A percentile compares a stretch with the other conserved stretches of the same genome.
phyloP scores from a whole-genome alignment of 495 filamentous ascomycete genomes.

The Trichodelitschia bisporula region DNA sequence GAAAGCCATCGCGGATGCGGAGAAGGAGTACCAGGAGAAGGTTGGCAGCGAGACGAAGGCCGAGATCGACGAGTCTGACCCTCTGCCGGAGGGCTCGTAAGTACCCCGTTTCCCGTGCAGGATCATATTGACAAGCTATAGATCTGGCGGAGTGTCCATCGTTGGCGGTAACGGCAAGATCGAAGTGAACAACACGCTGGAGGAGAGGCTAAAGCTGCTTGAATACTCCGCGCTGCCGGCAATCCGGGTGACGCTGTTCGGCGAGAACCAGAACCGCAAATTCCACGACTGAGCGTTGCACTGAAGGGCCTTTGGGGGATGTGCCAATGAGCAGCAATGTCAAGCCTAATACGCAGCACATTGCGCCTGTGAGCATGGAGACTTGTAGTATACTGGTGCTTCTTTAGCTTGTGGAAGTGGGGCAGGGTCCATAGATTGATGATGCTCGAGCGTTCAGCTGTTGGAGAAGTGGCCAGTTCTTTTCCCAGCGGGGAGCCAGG shows the following conservation, averaged over 20 bases:
- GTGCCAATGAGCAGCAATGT: too few species aligned
- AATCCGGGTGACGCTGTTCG: slow-evolving; percentile 67
- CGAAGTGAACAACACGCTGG: slow-evolving; percentile 94
- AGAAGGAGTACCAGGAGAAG: slow-evolving; percentile 57
- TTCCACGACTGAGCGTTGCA: slow-evolving; percentile 88
- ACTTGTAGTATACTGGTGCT: too few species aligned
- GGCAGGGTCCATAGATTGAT: too few species aligned
- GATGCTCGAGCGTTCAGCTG: too few species aligned
- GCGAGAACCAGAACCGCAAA: slow-evolving; percentile 74
- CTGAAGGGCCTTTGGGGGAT: too few species aligned
- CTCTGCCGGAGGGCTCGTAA: slow-evolving; percentile 66
- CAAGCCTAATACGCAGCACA: too few species aligned
- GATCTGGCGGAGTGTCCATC: slow-evolving; percentile 17
- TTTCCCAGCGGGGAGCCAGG: too few species aligned
- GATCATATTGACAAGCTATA: slow-evolving; percentile 2
- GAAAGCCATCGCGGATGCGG: slow-evolving; percentile 50
- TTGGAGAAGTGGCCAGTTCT: too few species aligned
- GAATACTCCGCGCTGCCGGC: slow-evolving; percentile 64
- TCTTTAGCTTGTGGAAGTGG: too few species aligned
- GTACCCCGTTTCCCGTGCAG: slow-evolving; percentile 15
- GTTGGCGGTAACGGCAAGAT: slow-evolving; percentile 76
- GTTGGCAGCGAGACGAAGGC: slow-evolving; percentile 36
- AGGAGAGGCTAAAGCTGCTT: slow-evolving; percentile 67
- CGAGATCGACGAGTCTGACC: slow-evolving; percentile 53
- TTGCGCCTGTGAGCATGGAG: too few species aligned